These are phyloP conservation scores for Ambrosia artemisiifolia DNA, from an alignment of 129 eudicot genomes.

Conservation along the genomic window DNA sequence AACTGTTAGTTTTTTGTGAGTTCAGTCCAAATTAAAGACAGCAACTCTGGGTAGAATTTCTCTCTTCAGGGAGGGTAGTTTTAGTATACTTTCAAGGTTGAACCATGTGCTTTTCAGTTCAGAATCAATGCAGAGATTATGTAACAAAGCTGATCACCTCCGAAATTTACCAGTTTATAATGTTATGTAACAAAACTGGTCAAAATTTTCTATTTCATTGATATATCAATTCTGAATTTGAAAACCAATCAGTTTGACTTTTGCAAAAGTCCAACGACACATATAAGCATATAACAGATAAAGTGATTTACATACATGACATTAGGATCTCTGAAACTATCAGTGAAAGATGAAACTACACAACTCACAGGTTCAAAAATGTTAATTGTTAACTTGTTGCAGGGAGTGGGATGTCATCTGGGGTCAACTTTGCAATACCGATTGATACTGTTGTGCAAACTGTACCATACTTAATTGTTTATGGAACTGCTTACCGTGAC, in stretches of 20 bases:
- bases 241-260: neutral
- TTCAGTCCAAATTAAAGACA: neutral
- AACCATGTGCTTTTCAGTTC: too few relatives aligned
- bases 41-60: neutral
- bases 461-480: conserved; percentile 77
- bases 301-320: conserved; percentile 8
- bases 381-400: conserved; percentile 27
- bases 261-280: neutral
- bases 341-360: neutral
- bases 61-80: too few relatives aligned
- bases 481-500: conserved; percentile 75
- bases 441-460: conserved; percentile 70
- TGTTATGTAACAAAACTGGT: too few relatives aligned
- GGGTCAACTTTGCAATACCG: conserved; percentile 95
- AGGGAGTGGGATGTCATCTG: conserved; percentile 86
- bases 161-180: too few relatives aligned
- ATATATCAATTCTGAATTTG: neutral
- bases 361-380: neutral
- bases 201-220: neutral
- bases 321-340: neutral
- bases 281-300: neutral
- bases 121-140: too few relatives aligned
- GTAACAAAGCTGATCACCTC: too few relatives aligned
- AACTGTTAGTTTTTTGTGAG: neutral
- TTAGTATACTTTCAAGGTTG: too few relatives aligned